These are phyloP conservation scores for Porogramme epimiltina DNA, from an alignment of 1,284 basidiomycete genomes.

Conservation along the genomic window DNA sequence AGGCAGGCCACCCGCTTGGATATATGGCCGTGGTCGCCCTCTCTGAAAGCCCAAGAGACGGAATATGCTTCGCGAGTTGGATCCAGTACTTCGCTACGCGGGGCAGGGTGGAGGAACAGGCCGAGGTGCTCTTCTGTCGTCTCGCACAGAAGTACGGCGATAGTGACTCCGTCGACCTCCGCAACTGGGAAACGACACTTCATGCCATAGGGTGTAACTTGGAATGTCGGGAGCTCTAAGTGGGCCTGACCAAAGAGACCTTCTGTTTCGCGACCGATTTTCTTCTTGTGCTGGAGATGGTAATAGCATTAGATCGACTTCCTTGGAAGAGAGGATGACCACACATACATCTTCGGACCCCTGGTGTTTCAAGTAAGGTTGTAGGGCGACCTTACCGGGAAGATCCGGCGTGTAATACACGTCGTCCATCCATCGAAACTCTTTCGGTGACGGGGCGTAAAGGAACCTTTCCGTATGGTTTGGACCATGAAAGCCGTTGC, in stretches of 20 bases:
- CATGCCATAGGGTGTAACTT: background rate
- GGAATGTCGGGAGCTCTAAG: background rate
- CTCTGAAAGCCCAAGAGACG: background rate
- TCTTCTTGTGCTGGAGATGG: too few relatives aligned
- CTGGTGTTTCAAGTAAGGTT: too few relatives aligned
- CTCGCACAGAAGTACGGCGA: background rate
- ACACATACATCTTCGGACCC: background rate
- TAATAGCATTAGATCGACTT: too few relatives aligned
- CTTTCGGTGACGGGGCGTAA: too few relatives aligned
- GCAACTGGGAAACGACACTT: background rate
- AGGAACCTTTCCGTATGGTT: too few relatives aligned
- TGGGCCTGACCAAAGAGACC: background rate
- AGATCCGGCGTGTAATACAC: too few relatives aligned
- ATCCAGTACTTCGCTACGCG: too few relatives aligned
- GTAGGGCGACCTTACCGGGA: too few relatives aligned
- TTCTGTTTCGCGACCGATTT: background rate
- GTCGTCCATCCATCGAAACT: constrained; percentile 1
- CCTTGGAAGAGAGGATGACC: background rate
- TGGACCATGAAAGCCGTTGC: too few relatives aligned
- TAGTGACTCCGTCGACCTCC: background rate
- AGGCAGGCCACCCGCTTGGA: too few relatives aligned
- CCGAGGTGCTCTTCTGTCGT: background rate
- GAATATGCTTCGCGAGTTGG: background rate
- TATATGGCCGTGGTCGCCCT: too few relatives aligned
- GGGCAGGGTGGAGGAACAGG: background rate